Base-by-base conservation (phyloP, 495 filamentous ascomycete genomes). In the Ramalina peruviana region DNA sequence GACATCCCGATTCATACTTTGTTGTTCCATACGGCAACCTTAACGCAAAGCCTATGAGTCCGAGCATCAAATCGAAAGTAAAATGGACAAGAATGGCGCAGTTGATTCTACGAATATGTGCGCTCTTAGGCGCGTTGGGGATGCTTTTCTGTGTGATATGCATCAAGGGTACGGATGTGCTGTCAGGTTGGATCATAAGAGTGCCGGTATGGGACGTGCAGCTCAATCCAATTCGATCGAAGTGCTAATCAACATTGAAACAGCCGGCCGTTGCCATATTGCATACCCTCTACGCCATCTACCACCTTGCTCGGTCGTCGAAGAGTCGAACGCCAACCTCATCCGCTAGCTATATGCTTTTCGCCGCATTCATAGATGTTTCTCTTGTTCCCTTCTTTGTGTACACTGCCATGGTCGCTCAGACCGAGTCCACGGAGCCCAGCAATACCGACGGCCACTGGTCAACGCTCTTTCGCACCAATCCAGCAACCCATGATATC, bases 271-370 rank as follows among this genome's bases (percentile, higher is more conserved):
- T 87, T 36, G 85, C 82, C 39, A 72, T 84, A 38, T 51, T 86
- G 3, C 78, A 82, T 58, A 78, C 76, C 0, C 54, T 80, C 6
- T 96, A 96, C 62, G 83, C 72, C 27, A 75, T 89, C 40, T 88
- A 83, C 59, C 85, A 93, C 62, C 76, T 92, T 23, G 67, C 70
- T 23, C 74, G 81, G 17, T 76, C 82, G 23, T 73, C 83, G 0
- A 75, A 80, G 48, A 71, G 65, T 17, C 75, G 86, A 19, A 80
- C 87, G 3, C 76, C 88, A 1, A 81, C 69, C 6, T 88, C 85
- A 40, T 83, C 87, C 6, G 81, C 85, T 9, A 87, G 83, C 50
- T 94, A 94, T 61, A 86, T 88, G 62, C 58, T 90, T 38, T 94
- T 93, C 57, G 80, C 88, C 13, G 67, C 77, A 6, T 65, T 83